phyloP scores from a whole-genome alignment of 257 asterid species.

The Lithospermum erythrorhizon region DNA sequence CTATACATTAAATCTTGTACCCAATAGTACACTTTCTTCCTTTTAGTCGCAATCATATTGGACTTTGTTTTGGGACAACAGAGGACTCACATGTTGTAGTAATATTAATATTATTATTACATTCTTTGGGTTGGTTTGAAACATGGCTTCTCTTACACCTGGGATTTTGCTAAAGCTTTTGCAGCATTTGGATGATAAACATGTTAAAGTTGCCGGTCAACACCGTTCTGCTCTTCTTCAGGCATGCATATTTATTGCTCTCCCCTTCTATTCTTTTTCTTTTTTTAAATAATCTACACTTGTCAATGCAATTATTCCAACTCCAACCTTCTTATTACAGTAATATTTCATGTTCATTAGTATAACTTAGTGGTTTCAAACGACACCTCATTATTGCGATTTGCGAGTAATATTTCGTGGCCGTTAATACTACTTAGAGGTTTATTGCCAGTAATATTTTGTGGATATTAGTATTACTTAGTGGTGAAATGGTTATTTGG shows the following conservation, averaged over 20 bases:
- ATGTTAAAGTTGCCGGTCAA: slow-evolving; percentile 70
- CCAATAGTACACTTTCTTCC: neutral
- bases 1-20: too few species aligned
- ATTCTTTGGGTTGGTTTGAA: neutral
- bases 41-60: neutral
- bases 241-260: slow-evolving; percentile 23
- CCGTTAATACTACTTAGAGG: too few species aligned
- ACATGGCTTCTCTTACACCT: slow-evolving; percentile 70
- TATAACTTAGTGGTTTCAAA: too few species aligned
- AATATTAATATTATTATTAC: neutral
- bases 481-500: too few species aligned
- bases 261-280: neutral
- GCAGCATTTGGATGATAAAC: slow-evolving; percentile 55
- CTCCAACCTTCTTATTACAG: too few species aligned
- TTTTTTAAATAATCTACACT: neutral
- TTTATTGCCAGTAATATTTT: too few species aligned
- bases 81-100: neutral
- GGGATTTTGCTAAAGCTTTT: slow-evolving; percentile 65
- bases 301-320: too few species aligned
- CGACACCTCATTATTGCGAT: too few species aligned
- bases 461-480: too few species aligned
- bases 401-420: too few species aligned
- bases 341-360: too few species aligned
- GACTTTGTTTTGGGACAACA: neutral
- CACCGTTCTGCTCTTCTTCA: slow-evolving; percentile 94